Evolutionary conservation across 2,329 filamentous ascomycete genomes (phyloP).

Genomic region (Phialophora expanda): DNA sequence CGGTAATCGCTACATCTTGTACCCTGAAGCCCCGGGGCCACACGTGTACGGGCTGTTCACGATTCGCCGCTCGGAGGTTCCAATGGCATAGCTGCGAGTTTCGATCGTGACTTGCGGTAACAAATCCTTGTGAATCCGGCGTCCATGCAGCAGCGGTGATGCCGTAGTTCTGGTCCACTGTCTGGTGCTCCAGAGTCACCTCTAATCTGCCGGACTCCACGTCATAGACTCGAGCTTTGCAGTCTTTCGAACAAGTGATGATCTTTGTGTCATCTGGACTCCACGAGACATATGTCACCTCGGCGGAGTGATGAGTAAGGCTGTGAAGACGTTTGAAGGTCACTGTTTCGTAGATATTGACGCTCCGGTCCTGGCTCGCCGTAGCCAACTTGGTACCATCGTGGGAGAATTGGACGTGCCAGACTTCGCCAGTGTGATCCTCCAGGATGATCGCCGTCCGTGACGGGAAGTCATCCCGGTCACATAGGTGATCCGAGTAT

Average conservation of each 20-base stretch:
- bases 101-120: constrained; percentile 77
- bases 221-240: constrained; percentile 76
- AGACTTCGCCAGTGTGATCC: constrained; percentile 81
- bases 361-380: constrained; percentile 73
- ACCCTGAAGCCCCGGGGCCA: constrained; percentile 71
- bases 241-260: constrained; percentile 80
- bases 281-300: constrained; percentile 84
- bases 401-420: constrained; percentile 89
- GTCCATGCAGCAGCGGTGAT: constrained; percentile 92
- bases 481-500: constrained; percentile 86
- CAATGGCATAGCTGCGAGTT: constrained; percentile 72
- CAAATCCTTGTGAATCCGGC: constrained; percentile 74
- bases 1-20: constrained; percentile 82
- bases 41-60: constrained; percentile 30
- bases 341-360: constrained; percentile 80
- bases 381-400: constrained; percentile 83
- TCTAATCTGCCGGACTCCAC: constrained; percentile 68
- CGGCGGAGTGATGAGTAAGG: constrained; percentile 69
- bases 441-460: constrained; percentile 72
- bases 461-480: constrained; percentile 77
- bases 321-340: constrained; percentile 69
- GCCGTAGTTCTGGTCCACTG: constrained; percentile 67
- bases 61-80: constrained; percentile 53
- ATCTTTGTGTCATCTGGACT: constrained; percentile 88
- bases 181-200: constrained; percentile 66